Evolutionary conservation across 345 rosid genomes (phyloP).

Genomic region (Populus davidiana): DNA sequence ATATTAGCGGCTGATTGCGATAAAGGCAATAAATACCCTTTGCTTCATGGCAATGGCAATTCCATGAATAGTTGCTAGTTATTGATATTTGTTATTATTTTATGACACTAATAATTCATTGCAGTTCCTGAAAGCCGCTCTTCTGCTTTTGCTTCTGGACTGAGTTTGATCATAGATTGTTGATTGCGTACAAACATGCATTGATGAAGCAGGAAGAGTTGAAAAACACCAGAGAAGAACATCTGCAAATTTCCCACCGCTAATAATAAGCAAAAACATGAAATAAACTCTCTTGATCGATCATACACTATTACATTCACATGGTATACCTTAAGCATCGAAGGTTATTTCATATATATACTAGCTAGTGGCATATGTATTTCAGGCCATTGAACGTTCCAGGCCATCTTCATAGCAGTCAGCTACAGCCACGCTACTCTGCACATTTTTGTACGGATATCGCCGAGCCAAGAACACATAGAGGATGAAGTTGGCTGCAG

Average conservation of each 20-base stretch:
- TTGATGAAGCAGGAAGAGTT: neutral
- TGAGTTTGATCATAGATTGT: neutral
- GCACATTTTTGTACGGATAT: constrained; percentile 75
- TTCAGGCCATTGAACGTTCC: constrained; percentile 23
- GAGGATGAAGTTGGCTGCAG: constrained; percentile 44
- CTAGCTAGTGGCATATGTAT: neutral
- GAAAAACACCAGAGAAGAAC: neutral
- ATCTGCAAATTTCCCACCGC: neutral
- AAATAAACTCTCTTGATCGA: neutral
- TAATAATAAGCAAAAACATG: neutral
- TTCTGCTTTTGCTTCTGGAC: no score
- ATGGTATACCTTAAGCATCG: neutral
- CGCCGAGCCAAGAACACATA: constrained; percentile 55
- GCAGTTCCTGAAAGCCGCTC: no score
- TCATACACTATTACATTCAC: neutral
- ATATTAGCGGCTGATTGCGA: no score
- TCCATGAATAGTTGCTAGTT: no score
- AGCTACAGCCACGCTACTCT: constrained; percentile 55
- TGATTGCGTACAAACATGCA: neutral
- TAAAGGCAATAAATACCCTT: no score
- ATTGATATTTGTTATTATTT: no score
- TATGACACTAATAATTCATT: no score
- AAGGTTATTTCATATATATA: neutral
- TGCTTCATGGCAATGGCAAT: no score
- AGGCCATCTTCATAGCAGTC: constrained; percentile 48